These are phyloP conservation scores for Nemania abortiva DNA, from an alignment of 2,329 filamentous ascomycete species.

Conservation along the genomic window DNA sequence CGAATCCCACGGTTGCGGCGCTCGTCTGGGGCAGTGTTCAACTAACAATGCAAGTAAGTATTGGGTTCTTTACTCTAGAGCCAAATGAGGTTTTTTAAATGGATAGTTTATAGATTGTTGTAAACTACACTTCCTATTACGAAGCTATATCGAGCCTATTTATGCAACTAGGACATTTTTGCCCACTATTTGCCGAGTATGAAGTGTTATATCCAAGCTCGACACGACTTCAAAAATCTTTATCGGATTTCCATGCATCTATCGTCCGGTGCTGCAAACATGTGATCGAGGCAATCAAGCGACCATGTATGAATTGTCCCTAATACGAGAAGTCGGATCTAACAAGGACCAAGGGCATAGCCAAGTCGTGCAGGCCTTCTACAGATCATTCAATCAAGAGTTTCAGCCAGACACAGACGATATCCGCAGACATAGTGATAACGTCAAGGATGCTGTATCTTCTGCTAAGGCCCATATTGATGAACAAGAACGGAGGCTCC, in stretches of 20 bases:
- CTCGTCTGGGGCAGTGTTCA: slow-evolving; percentile 60
- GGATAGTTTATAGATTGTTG: slow-evolving; percentile 44
- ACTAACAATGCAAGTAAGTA: slow-evolving; percentile 55
- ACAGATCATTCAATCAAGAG: slow-evolving; percentile 49
- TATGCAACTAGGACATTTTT: slow-evolving; percentile 51
- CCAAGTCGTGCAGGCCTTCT: slow-evolving; percentile 41
- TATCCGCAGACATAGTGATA: slow-evolving; percentile 39
- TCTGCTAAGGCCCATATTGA: slow-evolving; percentile 47
- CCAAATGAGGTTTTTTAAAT: no score
- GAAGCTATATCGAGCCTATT: slow-evolving; percentile 55
- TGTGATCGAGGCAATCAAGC: slow-evolving; percentile 46
- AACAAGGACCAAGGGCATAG: slow-evolving; percentile 38
- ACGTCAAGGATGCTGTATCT: slow-evolving; percentile 46
- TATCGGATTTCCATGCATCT: slow-evolving; percentile 53
- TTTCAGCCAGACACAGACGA: slow-evolving; percentile 45
- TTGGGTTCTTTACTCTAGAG: no score
- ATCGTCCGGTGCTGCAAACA: slow-evolving; percentile 54
- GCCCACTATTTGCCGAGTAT: slow-evolving; percentile 55
- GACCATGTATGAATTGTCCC: slow-evolving; percentile 44
- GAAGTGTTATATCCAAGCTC: slow-evolving; percentile 53
- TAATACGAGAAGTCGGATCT: background rate
- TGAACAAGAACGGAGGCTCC: slow-evolving; percentile 35
- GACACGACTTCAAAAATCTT: slow-evolving; percentile 49
- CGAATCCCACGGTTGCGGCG: slow-evolving; percentile 54
- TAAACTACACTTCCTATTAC: slow-evolving; percentile 56